Percentiles rank a stretch among this genome's conserved stretches.
Evolutionary conservation across 345 rosid genomes (phyloP).

Genomic region (Eucalyptus regnans): DNA sequence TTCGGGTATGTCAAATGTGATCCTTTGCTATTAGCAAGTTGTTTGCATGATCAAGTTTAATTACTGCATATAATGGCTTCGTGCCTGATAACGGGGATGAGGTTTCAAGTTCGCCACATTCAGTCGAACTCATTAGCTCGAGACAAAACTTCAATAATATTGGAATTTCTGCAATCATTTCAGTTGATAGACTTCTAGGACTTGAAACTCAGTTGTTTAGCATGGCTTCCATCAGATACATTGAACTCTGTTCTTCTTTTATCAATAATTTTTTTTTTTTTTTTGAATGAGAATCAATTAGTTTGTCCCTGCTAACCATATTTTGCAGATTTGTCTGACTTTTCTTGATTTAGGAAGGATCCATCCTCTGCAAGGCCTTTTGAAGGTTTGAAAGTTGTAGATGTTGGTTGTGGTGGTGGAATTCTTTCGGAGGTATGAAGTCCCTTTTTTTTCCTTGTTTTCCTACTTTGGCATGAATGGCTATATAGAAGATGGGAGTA

Average conservation of each 20-base stretch:
- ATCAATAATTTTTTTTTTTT: too few relatives aligned
- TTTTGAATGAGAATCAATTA: neutral
- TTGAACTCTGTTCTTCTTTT: neutral
- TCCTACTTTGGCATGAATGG: neutral
- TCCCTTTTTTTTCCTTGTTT: neutral
- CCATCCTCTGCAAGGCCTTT: slow-evolving; percentile 61
- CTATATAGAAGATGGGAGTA: neutral
- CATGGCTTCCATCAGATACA: neutral
- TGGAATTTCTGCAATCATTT: neutral
- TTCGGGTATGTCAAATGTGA: slow-evolving; percentile 29
- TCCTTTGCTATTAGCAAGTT: neutral
- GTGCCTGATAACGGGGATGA: neutral
- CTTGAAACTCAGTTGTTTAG: neutral
- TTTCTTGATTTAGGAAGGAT: slow-evolving; percentile 54
- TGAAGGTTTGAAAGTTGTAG: slow-evolving; percentile 65
- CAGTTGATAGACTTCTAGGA: neutral
- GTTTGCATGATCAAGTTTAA: neutral
- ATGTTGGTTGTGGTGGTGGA: slow-evolving; percentile 97
- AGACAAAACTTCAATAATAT: neutral
- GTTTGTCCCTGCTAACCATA: neutral
- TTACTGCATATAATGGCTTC: neutral
- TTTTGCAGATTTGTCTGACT: neutral
- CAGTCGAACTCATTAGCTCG: neutral
- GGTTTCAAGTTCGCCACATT: neutral
- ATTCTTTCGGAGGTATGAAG: slow-evolving; percentile 77